Evolutionary conservation across 2,329 filamentous ascomycete species (phyloP), one percentile per base, ranked within the genome.

Genomic region (Exophiala calicioides): DNA sequence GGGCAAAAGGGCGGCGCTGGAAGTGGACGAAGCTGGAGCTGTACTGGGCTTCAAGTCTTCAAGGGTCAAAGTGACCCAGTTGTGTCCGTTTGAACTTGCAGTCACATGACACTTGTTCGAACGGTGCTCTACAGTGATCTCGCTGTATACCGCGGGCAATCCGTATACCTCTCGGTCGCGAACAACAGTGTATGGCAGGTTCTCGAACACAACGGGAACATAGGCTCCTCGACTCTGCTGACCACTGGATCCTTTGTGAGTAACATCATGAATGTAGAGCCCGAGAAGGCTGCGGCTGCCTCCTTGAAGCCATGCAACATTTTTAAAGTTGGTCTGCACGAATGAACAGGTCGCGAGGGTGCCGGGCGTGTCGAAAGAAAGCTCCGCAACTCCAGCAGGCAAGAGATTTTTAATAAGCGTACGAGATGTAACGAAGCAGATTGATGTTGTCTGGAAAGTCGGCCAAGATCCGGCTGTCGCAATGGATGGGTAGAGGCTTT

Each of bases 361-460:
- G 7, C 24, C 24, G 24, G 24, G 24, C 7, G 24, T 27, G 7
- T 27, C 24, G n/a, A 27, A 27, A 8, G 7, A n/a, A 27, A 27
- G n/a, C 7, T 27, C n/a, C 24, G 7, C n/a, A n/a, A 27, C 24
- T 7, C 24, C 24, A 27, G 24, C 7, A 27, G 24, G 5, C 47
- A 78, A 69, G 0, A 79, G 61, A 2, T 69, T 75, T 49, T 76
- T 67, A 0, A 79, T 65, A 7, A 74, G 62, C 0, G 76, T 78
- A 0, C 70, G 64, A 1, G 73, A 77, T 2, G 75, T 76, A 52
- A 70, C 74, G 65, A 79, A 76, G 35, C 68, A 70, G 47, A 79
- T 63, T 0, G 73, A 73, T 1, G 71, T 67, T 0, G 74, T 77
- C 0, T 57, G 64, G 50, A 76, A 76, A 0, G 60, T 67, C 0